A percentile compares a stretch with the other conserved stretches of the same genome.
Conservation (phyloP, 23 red algal genomes). For the Gracilaria domingensis region DNA sequence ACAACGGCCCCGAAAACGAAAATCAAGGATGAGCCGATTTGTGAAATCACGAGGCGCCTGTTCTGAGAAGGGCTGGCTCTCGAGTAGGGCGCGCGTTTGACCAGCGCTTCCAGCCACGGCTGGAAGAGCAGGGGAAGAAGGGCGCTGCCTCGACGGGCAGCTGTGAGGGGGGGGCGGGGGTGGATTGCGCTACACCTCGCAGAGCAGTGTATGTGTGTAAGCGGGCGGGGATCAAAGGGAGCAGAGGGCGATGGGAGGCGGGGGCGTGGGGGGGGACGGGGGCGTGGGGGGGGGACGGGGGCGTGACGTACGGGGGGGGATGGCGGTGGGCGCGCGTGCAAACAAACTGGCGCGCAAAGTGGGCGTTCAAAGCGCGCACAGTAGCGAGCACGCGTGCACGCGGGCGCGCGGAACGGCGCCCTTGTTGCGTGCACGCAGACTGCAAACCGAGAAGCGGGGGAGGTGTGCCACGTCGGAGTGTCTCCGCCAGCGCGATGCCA, state of each 20-base stretch:
- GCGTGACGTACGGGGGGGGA: no score
- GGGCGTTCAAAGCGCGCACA: neutral
- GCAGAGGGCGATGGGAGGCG: no score
- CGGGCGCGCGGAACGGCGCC: neutral
- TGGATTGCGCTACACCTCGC: neutral
- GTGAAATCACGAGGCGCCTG: neutral
- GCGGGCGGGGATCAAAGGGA: neutral
- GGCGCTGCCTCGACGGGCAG: neutral
- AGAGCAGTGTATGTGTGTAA: neutral
- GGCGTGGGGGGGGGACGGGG: no score
- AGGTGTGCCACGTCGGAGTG: no score
- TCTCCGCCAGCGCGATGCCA: neutral
- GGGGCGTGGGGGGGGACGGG: no score
- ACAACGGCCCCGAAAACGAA: neutral
- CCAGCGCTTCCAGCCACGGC: neutral
- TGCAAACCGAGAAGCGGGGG: neutral
- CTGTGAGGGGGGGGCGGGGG: neutral
- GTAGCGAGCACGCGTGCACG: neutral
- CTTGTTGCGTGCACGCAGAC: neutral
- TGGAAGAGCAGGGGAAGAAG: neutral
- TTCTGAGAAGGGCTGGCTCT: neutral
- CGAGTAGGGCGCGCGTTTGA: neutral
- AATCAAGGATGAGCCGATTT: neutral
- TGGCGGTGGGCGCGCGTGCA: no score
- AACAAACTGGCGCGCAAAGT: neutral